Evolutionary conservation across 2,329 filamentous ascomycete species (phyloP).

Genomic region (Neonectria hederae): DNA sequence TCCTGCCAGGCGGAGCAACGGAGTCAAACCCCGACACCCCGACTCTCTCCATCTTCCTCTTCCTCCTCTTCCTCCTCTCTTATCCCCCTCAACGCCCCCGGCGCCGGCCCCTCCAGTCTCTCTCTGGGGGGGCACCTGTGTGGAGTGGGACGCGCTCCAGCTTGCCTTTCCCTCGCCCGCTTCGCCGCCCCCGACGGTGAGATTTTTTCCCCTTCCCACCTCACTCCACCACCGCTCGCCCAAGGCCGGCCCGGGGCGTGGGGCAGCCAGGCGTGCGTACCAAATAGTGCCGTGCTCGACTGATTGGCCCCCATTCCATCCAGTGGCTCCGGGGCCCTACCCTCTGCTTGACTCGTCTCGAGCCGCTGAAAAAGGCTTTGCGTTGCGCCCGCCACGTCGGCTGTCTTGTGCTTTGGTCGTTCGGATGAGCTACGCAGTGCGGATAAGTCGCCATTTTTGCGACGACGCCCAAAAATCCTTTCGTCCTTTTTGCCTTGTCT

Average conservation of each 20-base stretch:
- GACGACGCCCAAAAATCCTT: not conserved
- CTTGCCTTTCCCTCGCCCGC: slow-evolving; percentile 33
- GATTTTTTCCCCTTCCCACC: slow-evolving; percentile 37
- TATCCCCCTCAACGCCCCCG: slow-evolving; percentile 31
- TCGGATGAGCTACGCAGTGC: slow-evolving; percentile 11
- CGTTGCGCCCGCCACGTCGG: slow-evolving; percentile 16
- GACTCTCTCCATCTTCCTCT: slow-evolving; percentile 25
- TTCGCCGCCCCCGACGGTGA: slow-evolving; percentile 38
- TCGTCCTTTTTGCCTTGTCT: slow-evolving; percentile 3
- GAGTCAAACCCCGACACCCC: slow-evolving; percentile 24
- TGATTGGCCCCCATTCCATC: slow-evolving; percentile 47
- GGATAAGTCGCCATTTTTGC: not conserved
- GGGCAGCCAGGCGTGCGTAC: slow-evolving; percentile 40
- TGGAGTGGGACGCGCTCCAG: slow-evolving; percentile 19
- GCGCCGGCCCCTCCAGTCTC: slow-evolving; percentile 27
- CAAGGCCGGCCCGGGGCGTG: slow-evolving; percentile 41
- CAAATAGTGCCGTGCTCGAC: slow-evolving; percentile 42
- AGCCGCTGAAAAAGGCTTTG: not conserved
- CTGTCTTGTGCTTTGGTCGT: not conserved
- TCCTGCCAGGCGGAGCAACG: slow-evolving; percentile 14
- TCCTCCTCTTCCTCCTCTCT: slow-evolving; percentile 2
- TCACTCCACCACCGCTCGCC: slow-evolving; percentile 29
- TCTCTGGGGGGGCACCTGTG: slow-evolving; percentile 22
- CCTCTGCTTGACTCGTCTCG: slow-evolving; percentile 22
- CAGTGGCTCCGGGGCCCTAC: slow-evolving; percentile 33